phyloP scores from a whole-genome alignment of 2,329 filamentous ascomycete species.

The Clonostachys solani region DNA sequence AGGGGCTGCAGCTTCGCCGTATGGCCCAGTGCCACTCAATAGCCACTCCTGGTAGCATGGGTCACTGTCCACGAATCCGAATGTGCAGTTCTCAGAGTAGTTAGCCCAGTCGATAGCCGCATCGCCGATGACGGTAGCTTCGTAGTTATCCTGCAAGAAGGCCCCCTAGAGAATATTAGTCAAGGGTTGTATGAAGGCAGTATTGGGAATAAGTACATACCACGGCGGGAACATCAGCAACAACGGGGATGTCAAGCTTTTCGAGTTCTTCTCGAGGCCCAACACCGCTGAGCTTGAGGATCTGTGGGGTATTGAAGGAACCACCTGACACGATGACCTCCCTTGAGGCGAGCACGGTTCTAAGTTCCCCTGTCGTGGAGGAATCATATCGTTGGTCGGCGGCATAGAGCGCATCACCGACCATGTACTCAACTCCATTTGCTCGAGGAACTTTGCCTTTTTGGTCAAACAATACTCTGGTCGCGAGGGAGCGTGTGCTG shows the following conservation, averaged over 20 bases:
- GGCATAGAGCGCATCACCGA: slow-evolving; percentile 10
- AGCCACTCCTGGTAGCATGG: slow-evolving; percentile 30
- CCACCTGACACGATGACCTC: slow-evolving; percentile 48
- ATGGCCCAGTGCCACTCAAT: slow-evolving; percentile 18
- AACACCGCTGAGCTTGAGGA: slow-evolving; percentile 45
- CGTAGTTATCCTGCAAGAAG: slow-evolving; percentile 56
- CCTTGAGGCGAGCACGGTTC: background rate
- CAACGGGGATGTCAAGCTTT: slow-evolving; percentile 30
- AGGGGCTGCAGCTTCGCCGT: slow-evolving; percentile 13
- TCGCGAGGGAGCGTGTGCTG: slow-evolving; percentile 4
- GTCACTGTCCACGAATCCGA: slow-evolving; percentile 15
- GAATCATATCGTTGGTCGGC: slow-evolving; percentile 7
- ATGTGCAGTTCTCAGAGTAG: slow-evolving; percentile 18
- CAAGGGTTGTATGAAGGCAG: too few relatives aligned
- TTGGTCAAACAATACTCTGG: slow-evolving; percentile 19
- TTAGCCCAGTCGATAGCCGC: slow-evolving; percentile 9
- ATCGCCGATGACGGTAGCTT: slow-evolving; percentile 15
- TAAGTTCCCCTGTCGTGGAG: slow-evolving; percentile 1
- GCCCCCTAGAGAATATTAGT: slow-evolving; percentile 18
- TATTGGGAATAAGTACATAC: slow-evolving; percentile 12
- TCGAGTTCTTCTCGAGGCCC: slow-evolving; percentile 35
- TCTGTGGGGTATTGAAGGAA: slow-evolving; percentile 46
- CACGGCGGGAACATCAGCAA: slow-evolving; percentile 52
- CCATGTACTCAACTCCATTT: slow-evolving; percentile 25
- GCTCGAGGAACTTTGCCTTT: slow-evolving; percentile 17